These are phyloP conservation scores for Gautieria morchelliformis DNA, from an alignment of 768 basidiomycete genomes.

Conservation along the genomic window DNA sequence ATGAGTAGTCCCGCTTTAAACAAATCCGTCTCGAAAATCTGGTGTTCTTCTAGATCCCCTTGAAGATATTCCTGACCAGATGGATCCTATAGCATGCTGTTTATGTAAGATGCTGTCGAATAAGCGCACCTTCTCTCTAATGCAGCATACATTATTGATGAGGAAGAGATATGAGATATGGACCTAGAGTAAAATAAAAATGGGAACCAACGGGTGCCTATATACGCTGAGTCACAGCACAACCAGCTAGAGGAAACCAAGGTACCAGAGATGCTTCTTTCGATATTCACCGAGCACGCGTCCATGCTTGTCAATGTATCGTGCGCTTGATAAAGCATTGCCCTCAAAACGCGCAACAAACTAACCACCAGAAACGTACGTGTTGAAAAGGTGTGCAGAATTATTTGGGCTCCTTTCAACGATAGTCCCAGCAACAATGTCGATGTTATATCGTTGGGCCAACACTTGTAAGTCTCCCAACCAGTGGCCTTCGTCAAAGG, in stretches of 20 bases:
- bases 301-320: constrained; percentile 7
- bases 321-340: neutral
- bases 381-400: constrained; percentile 6
- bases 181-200: neutral
- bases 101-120: neutral
- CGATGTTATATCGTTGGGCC: neutral
- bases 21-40: constrained; percentile 5
- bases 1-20: constrained; percentile 7
- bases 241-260: neutral
- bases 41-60: constrained; percentile 2
- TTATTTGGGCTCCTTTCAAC: constrained; percentile 6
- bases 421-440: constrained; percentile 6
- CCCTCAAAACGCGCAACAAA: neutral
- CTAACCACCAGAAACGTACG: neutral
- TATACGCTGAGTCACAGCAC: neutral
- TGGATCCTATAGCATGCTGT: neutral
- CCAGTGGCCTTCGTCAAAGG: constrained; percentile 3
- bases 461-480: neutral
- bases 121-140: constrained; percentile 4
- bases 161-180: neutral
- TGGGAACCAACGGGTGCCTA: constrained; percentile 4
- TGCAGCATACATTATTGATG: neutral
- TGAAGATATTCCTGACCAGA: constrained; percentile 5
- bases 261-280: constrained; percentile 8
- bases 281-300: constrained; percentile 5